Percentiles rank a stretch among this genome's conserved stretches.
These are phyloP conservation scores for Coemansia sp. DNA, from an alignment of 192 early-diverging fungal species.

Conservation along the genomic window DNA sequence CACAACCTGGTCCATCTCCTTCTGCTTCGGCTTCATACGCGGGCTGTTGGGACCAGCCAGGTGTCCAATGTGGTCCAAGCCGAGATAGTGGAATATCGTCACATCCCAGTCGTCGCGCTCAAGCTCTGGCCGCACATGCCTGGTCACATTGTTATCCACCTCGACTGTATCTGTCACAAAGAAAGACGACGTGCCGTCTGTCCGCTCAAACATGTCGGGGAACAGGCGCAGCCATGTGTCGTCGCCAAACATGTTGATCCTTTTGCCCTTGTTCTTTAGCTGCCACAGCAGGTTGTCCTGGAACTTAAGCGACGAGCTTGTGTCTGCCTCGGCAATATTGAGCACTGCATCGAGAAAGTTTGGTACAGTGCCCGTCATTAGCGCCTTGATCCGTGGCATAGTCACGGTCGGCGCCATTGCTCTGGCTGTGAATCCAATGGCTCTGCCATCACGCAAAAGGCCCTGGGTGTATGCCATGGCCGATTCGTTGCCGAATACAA, in stretches of 20 bases:
- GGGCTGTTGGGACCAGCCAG: conserved; percentile 63
- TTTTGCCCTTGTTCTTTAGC: conserved; percentile 52
- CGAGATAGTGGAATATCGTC: conserved; percentile 74
- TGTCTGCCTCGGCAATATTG: conserved; percentile 78
- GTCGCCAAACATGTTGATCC: conserved; percentile 86
- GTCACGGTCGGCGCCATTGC: conserved; percentile 72
- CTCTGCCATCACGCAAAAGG: conserved; percentile 44
- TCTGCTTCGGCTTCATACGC: conserved; percentile 71
- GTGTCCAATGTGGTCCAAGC: conserved; percentile 82
- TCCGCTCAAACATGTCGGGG: conserved; percentile 60
- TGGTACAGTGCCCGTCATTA: conserved; percentile 72
- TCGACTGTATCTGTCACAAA: conserved; percentile 67
- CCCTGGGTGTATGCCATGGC: conserved; percentile 61
- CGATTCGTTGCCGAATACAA: conserved; percentile 64
- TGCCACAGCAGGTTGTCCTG: conserved; percentile 78
- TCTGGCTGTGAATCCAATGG: conserved; percentile 45
- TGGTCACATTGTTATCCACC: conserved; percentile 71
- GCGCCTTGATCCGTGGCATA: conserved; percentile 75
- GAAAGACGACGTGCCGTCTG: conserved; percentile 60
- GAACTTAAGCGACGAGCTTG: conserved; percentile 49
- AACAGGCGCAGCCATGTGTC: conserved; percentile 95
- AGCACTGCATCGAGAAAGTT: conserved; percentile 78
- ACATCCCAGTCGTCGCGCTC: conserved; percentile 62
- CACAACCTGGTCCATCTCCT: conserved; percentile 71
- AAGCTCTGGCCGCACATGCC: conserved; percentile 59